Percentiles rank a stretch among this genome's conserved stretches.
Conservation (phyloP, 352 stramenopile genomes). For the Phytopythium cucurbitacearum region DNA sequence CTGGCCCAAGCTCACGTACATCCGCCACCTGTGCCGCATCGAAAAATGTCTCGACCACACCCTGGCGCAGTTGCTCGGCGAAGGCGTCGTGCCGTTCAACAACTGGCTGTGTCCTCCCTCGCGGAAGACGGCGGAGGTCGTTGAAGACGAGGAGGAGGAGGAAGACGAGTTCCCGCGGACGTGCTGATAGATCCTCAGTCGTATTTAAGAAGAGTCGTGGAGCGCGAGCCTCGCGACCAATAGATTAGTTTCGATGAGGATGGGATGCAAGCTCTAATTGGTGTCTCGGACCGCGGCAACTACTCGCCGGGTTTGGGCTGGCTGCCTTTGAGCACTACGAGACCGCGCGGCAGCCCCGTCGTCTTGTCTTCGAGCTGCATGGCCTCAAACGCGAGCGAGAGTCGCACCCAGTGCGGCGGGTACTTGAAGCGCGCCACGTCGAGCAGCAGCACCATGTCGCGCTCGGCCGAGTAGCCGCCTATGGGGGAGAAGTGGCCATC, state of each 20-base stretch:
- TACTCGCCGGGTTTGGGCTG: too few species aligned
- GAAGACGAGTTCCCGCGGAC: too few species aligned
- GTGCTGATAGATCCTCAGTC: too few species aligned
- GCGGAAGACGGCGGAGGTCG: too few species aligned
- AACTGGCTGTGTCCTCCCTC: too few species aligned
- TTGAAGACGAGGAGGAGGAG: too few species aligned
- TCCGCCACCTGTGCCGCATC: slow-evolving; percentile 91
- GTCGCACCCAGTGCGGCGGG: slow-evolving; percentile 82
- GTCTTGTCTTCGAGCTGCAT: slow-evolving; percentile 48
- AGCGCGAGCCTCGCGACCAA: too few species aligned
- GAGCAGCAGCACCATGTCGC: slow-evolving; percentile 93
- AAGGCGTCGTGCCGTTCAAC: slow-evolving; percentile 2
- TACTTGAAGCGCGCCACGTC: slow-evolving; percentile 97
- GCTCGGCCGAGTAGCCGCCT: slow-evolving; percentile 89
- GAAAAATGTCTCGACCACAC: slow-evolving; percentile 67
- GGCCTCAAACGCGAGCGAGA: slow-evolving; percentile 43
- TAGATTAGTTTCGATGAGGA: too few species aligned
- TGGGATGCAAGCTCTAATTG: too few species aligned
- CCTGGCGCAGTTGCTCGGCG: slow-evolving; percentile 22
- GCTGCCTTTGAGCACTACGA: slow-evolving; percentile 37
- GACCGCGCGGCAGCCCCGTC: slow-evolving; percentile 34
- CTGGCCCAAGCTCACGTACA: slow-evolving; percentile 91
- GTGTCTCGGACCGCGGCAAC: too few species aligned
- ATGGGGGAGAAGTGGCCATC: slow-evolving; percentile 97
- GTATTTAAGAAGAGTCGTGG: too few species aligned